Base-by-base conservation (phyloP, 805 yeast species). In the Lachancea dasiensis region DNA sequence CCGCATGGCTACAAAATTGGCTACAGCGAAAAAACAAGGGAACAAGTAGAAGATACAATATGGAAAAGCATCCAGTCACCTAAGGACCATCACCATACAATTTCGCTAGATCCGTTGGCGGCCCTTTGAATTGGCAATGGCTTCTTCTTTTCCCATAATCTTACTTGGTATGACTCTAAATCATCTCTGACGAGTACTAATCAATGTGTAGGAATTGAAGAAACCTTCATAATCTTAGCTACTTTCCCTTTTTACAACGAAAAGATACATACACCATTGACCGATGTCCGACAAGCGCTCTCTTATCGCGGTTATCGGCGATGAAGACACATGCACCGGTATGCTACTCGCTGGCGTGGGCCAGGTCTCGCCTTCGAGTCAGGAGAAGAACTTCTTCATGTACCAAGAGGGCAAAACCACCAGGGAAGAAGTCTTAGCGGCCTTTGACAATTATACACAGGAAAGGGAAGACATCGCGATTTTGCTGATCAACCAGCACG, bases 291-390 rank as follows among this genome's bases (percentile, higher is more conserved):
- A 57, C 16, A 84, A 87, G 58, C 80, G 98, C 54, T 74, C 82
- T 27, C 71, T 89, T 49, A 69, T 92, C 41, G 97, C 97, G 9
- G 95, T 89, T 27, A 86, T 92, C 55, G 98, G 97, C 13, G 98
- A 92, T 56, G 98, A 92, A 66, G 97, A 92, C 58, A 83, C 97
- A 16, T 89, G 92, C 43, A 92, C 98, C 2, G 98, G 98, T 3
- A 75, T 92, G 71, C 70, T 92, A 24, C 72, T 92, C 41, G 98
- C 98, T 1, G 98, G 98, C 20, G 79, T 86, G 41, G 98, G 98
- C 18, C 95, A 90, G 56, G 79, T 87, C 15, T 71, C 54, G 18
- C 51, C 57, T 11, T 49, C 49, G 47, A 70, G 77, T 27, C 67
- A 67, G 45, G 64, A 70, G 18, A 80, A 86, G 67, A 92, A 92